Base-by-base conservation (phyloP, 2,329 filamentous ascomycete species). In the Trichoderma sp. region DNA sequence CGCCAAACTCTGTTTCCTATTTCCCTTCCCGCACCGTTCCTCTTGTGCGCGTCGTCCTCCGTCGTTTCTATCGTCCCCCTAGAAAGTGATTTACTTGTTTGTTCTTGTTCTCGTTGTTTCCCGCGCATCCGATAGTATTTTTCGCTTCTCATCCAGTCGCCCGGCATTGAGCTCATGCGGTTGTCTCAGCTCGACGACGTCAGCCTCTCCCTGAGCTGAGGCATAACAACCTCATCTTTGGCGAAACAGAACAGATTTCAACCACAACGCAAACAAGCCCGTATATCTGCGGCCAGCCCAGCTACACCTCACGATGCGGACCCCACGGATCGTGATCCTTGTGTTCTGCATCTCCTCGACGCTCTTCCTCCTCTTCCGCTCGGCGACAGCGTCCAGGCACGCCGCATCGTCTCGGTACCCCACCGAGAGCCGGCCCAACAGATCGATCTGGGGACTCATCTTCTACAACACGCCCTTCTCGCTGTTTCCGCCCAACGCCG, bases 401-500 rank as follows among this genome's bases (percentile, higher is more conserved):
- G 69, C 73, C 58, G 72, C 74, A 68, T 73, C 72, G 72, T 69
- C 73, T 32, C 69, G 59, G 54, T 73, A 74, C 69, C 72, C 75
- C 58, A 60, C 75, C 52, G 72, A 71, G 39, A 37, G 71, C 60
- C 71, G 70, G 59, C 61, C 73, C 30, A 70, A 71, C 55, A 75
- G 74, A 55, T 75, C 77, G 7, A 71, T 79, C 49, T 78, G 78
- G 72, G 75, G 78, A 49, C 82, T 92, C 72, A 89, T 92, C 79
- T 90, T 90, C 72, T 91, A 92, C 79, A 89, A 89, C 69, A 85
- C 89, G 5, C 90, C 94, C 0, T 92, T 94, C 72, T 94, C 93
- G 24, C 88, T 99, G 26, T 99, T 99, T 78, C 94, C 95, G 5
- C 94, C 94, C 4, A 97, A 96, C 72, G 96, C 96, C 59, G 92